Evolutionary conservation across 148 eudicot genomes (phyloP), one percentile per base, ranked within the genome.

Genomic region (Amaranthus hypochondriacus): DNA sequence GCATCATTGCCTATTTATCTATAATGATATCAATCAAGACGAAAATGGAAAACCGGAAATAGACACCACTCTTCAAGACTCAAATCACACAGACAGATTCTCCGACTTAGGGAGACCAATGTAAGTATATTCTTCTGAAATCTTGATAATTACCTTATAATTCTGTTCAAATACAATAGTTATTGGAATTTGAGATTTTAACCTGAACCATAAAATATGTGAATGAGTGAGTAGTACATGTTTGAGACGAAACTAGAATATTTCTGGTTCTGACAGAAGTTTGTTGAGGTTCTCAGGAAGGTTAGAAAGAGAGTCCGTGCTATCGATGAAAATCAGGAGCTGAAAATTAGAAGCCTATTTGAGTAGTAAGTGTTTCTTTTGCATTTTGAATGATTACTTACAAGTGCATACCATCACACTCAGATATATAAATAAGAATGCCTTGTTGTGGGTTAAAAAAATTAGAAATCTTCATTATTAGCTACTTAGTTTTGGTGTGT

Each of bases 251-350:
- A 49, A 58, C 14, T 75, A 75, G 49, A 56, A 48, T 49, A 4
- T 51, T 44, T 52, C 48, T 70, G 39, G 39, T 28, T 28, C 39
- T 28, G 73, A 63, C 74, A 43, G 7, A 56, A 46, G 67, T 54
- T 68, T 59, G 47, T 55, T 72, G 62, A 48, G 9, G 71, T 77
- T 75, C 69, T 53, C 83, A 89, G 93, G 86, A 79, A 83, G 75
- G 76, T 83, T 76, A 92, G 90, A 75, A 90, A 90, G 85, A 87
- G 96, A 78, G 89, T 87, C 15, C 84, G 80, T 4, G 96, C 93
- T 71, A 83, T 92, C 62, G 90, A 87, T 77, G 81, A 84, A 72
- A 87, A 81, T 62, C 84, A 90, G 78, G 93, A 90, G 81, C 75
- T 52, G 81, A 83, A 77, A 79, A 87, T 92, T 60, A 88, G 78